Evolutionary conservation across 768 basidiomycete genomes (phyloP).

Genomic region (Kwoniella heveanensis): DNA sequence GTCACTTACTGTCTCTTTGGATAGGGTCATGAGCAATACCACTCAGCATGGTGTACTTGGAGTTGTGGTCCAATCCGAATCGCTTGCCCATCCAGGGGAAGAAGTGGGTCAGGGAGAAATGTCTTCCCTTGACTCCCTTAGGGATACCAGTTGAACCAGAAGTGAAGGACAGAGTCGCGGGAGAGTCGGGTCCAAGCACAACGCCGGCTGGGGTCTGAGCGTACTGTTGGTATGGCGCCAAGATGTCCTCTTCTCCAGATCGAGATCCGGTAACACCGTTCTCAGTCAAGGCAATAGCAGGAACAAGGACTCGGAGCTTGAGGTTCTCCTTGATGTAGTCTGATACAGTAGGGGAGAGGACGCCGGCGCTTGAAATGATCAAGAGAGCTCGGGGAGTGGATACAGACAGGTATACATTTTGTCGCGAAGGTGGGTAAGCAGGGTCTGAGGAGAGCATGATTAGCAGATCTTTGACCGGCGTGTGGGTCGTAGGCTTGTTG

Average conservation of each 20-base stretch:
- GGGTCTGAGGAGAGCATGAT: too few species aligned
- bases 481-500: not conserved
- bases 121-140: constrained; percentile 93
- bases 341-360: constrained; percentile 75
- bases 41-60: constrained; percentile 96
- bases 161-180: constrained; percentile 93
- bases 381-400: constrained; percentile 88
- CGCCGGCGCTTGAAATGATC: constrained; percentile 86
- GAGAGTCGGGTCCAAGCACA: constrained; percentile 86
- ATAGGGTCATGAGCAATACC: constrained; percentile 99
- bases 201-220: constrained; percentile 76
- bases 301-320: constrained; percentile 84
- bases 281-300: constrained; percentile 74
- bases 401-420: constrained; percentile 88
- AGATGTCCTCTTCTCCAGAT: constrained; percentile 62
- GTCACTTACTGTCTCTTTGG: constrained; percentile 96
- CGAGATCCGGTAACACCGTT: constrained; percentile 68
- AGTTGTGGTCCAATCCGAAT: constrained; percentile 72
- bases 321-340: constrained; percentile 78
- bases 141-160: constrained; percentile 97
- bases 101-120: constrained; percentile 96
- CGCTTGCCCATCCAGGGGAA: constrained; percentile 98
- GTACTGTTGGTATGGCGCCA: constrained; percentile 63
- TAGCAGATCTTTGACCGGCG: too few species aligned
- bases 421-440: constrained; percentile 89